Base-by-base conservation (phyloP, 371 early-diverging fungal species). In the Syncephalastrum sp. region DNA sequence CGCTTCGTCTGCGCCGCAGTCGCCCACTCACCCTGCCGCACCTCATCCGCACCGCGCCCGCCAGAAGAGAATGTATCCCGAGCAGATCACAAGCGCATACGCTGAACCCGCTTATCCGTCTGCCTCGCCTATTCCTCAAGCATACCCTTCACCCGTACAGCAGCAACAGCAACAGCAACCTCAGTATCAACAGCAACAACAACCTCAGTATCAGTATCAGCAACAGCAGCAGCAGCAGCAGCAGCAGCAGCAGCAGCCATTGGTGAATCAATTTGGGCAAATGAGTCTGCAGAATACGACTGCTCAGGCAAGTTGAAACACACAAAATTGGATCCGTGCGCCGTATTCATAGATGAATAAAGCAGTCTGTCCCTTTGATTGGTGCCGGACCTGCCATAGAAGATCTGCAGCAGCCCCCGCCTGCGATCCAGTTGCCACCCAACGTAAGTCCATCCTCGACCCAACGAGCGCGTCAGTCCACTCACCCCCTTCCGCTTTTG, bases 1-100 rank as follows among this genome's bases (percentile, higher is more conserved):
- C n/a, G 57, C 42, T 5, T 56, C 57, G 13, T 49, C 57, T 16
- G 57, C 57, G 1, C 56, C 47, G 19, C 57, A 33, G 38, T 59
- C 27, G n/a, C 56, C 53, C 47, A 33, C 38, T 2, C 38, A 33
- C 8, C 10, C 10, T 10, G 6, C 38, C 8, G 33, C 48, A 33
- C 44, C 57, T 33, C 70, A 77, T 7, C 66, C 69, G 43, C 70
- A 71, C 47, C 64, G 61, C 29, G 17, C 38, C 4, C 19, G 43
- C 14, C 70, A 65, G 24, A 84, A 84, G 69, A 67, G 86, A 51
- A 72, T 82, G 76, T 86, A 86, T 66, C 86, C 86, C 17, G 70
- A 78, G 19, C 77, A 80, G 59, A 80, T 75, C 17, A 61, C 71
- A n/a, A 67, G 70, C 15, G 78, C 78, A 6, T 77, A 76, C 50